Percentiles rank a stretch among this genome's conserved stretches.
These are phyloP conservation scores for Termitomyces sp. DNA, from an alignment of 768 basidiomycete species.

Conservation along the genomic window DNA sequence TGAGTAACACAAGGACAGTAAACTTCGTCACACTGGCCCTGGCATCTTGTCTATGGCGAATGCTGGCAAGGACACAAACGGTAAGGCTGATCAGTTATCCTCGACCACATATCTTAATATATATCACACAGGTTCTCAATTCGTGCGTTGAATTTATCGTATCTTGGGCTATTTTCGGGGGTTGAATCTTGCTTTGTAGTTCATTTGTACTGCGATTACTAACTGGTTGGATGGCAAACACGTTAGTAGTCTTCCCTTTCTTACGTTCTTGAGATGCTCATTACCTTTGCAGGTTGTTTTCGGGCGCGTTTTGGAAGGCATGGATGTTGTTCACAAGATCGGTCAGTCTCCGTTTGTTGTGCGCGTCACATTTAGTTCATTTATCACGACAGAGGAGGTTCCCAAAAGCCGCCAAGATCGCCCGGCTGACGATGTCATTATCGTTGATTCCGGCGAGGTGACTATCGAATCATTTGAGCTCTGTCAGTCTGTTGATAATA, in stretches of 20 bases:
- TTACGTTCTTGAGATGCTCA: background rate
- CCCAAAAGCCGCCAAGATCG: constrained; percentile 66
- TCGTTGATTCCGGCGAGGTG: constrained; percentile 88
- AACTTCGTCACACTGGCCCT: constrained; percentile 88
- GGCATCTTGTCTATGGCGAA: constrained; percentile 95
- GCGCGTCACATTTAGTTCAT: background rate
- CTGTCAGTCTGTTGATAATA: constrained; percentile 1
- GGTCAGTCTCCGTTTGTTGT: constrained; percentile 35
- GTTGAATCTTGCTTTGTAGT: constrained; percentile 39
- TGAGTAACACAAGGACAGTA: constrained; percentile 42
- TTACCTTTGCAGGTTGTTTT: constrained; percentile 69
- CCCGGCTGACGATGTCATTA: constrained; percentile 72
- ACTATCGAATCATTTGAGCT: constrained; percentile 5
- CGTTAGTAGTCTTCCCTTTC: constrained; percentile 33
- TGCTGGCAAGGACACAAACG: constrained; percentile 89
- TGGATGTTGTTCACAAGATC: constrained; percentile 77
- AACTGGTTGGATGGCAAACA: constrained; percentile 91
- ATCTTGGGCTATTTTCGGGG: background rate
- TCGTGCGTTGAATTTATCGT: constrained; percentile 43
- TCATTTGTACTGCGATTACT: constrained; percentile 86
- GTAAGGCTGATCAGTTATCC: constrained; percentile 28
- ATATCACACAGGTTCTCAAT: constrained; percentile 68
- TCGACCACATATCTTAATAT: constrained; percentile 4
- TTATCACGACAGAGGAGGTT: constrained; percentile 53
- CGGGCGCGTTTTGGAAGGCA: constrained; percentile 86